These are phyloP conservation scores for Bondarzewia mesenterica DNA, from an alignment of 1,284 basidiomycete species.

Conservation along the genomic window DNA sequence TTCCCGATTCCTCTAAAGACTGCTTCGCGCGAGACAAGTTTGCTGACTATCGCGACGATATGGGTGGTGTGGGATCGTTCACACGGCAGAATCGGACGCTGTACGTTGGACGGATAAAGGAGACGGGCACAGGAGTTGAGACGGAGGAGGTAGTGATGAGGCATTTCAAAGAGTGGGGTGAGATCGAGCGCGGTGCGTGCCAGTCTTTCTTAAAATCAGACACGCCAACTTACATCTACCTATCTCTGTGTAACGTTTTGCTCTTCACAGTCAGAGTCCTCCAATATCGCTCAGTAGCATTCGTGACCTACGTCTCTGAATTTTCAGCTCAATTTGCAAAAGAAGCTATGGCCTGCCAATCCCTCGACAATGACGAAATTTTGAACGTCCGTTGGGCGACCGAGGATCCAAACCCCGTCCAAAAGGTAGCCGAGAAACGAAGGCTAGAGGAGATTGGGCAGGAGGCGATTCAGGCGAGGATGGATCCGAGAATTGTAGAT, in stretches of 20 bases:
- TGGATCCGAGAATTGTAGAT: conserved; percentile 80
- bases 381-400: conserved; percentile 98
- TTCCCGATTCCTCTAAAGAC: conserved; percentile 91
- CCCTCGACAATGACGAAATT: conserved; percentile 95
- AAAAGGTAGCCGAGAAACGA: conserved; percentile 78
- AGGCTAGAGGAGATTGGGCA: conserved; percentile 77
- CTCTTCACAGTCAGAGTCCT: conserved; percentile 72
- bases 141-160: conserved; percentile 84
- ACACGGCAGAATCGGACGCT: conserved; percentile 90
- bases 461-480: conserved; percentile 76
- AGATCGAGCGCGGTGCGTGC: conserved; percentile 82
- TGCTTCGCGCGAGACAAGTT: conserved; percentile 98
- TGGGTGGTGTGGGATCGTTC: conserved; percentile 98
- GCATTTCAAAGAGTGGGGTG: conserved; percentile 98
- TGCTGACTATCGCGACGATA: conserved; percentile 95
- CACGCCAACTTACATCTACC: neutral
- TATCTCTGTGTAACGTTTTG: conserved; percentile 4
- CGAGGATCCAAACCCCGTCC: conserved; percentile 89
- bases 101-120: conserved; percentile 91
- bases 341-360: conserved; percentile 98
- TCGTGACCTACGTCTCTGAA: conserved; percentile 92
- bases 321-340: conserved; percentile 92
- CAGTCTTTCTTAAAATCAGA: neutral
- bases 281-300: conserved; percentile 92
- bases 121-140: conserved; percentile 80